Conservation (phyloP, 768 basidiomycete species). For the Lactarius vividus region DNA sequence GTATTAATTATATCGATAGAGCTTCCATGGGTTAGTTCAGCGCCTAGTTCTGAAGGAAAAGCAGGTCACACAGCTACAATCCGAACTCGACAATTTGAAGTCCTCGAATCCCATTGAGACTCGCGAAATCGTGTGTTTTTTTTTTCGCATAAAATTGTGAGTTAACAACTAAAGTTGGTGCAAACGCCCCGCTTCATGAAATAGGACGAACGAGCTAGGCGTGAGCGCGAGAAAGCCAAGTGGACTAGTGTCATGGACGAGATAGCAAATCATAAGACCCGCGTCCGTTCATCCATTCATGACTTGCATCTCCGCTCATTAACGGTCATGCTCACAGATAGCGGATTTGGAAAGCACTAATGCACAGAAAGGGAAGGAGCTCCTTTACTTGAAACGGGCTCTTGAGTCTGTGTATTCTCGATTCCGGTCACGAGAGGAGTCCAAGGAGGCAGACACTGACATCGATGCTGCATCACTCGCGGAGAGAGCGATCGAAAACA, state of each 20-base stretch:
- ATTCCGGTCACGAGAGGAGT: conserved; percentile 60
- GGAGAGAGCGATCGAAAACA: conserved; percentile 62
- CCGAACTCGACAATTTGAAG: conserved; percentile 64
- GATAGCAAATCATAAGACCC: conserved; percentile 64
- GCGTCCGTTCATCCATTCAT: conserved; percentile 43
- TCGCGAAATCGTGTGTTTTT: conserved; percentile 54
- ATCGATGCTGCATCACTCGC: conserved; percentile 70
- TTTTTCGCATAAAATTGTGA: not conserved
- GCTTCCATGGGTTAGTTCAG: conserved; percentile 71
- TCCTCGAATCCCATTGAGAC: conserved; percentile 54
- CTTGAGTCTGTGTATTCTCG: conserved; percentile 83
- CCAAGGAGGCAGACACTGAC: conserved; percentile 47
- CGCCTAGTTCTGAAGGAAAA: conserved; percentile 84
- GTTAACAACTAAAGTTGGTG: not conserved
- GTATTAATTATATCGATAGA: conserved; percentile 39
- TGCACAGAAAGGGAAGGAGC: conserved; percentile 65
- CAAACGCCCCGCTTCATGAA: not conserved
- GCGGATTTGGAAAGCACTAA: conserved; percentile 49
- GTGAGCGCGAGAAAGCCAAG: conserved; percentile 72
- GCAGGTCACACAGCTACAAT: conserved; percentile 70
- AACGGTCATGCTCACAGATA: conserved; percentile 40
- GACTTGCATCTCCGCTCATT: not conserved
- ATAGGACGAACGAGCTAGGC: conserved; percentile 70
- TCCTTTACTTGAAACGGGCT: conserved; percentile 76
- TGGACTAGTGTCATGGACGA: conserved; percentile 74